A percentile compares a stretch with the other conserved stretches of the same genome.
Conservation (phyloP, 2,329 filamentous ascomycete genomes). For the Hymenoscyphus infarciens region DNA sequence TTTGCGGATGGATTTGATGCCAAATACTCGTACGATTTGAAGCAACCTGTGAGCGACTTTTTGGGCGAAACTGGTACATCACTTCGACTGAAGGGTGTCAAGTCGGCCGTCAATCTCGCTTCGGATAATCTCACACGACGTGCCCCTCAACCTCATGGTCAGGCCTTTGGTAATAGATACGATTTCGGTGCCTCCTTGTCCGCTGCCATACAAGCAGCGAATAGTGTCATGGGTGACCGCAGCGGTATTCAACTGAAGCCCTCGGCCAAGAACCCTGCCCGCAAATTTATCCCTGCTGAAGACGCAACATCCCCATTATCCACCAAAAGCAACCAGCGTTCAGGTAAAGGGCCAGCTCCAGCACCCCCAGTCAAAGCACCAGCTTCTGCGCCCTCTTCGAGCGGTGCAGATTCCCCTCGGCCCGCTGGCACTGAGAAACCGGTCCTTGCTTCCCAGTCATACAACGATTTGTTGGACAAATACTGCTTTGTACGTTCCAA, state of each 20-base stretch:
- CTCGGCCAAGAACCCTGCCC: slow-evolving; percentile 18
- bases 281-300: slow-evolving; percentile 20
- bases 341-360: slow-evolving; percentile 21
- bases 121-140: slow-evolving; percentile 38
- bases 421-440: slow-evolving; percentile 56
- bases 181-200: slow-evolving; percentile 91
- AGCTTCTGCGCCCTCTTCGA: slow-evolving; percentile 22
- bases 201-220: slow-evolving; percentile 74
- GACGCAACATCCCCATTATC: slow-evolving; percentile 25
- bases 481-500: slow-evolving; percentile 97
- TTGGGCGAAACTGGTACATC: slow-evolving; percentile 57
- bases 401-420: slow-evolving; percentile 49
- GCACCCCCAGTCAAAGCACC: slow-evolving; percentile 18
- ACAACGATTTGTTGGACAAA: slow-evolving; percentile 96
- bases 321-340: slow-evolving; percentile 19
- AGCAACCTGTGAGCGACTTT: slow-evolving; percentile 58
- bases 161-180: slow-evolving; percentile 88
- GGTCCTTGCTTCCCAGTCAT: slow-evolving; percentile 79
- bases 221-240: slow-evolving; percentile 57
- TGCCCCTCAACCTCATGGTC: slow-evolving; percentile 55
- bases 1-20: slow-evolving; percentile 57
- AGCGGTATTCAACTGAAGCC: slow-evolving; percentile 50
- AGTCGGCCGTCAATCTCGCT: slow-evolving; percentile 56
- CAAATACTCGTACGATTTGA: slow-evolving; percentile 49
- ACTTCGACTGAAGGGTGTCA: slow-evolving; percentile 67